These are phyloP conservation scores for Capillidium rhysosporum DNA, from an alignment of 371 early-diverging fungal species.

Conservation along the genomic window DNA sequence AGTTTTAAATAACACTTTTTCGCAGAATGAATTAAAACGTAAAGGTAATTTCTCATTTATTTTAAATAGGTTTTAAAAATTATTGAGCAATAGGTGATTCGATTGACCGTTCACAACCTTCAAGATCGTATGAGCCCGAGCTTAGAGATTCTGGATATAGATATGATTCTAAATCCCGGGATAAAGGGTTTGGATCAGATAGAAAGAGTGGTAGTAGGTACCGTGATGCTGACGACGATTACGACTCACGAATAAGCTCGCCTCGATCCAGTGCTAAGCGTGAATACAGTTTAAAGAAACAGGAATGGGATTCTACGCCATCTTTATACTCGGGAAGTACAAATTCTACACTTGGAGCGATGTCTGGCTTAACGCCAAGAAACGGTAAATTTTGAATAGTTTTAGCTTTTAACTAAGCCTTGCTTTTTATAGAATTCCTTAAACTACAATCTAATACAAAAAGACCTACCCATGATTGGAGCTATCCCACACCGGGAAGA, in stretches of 20 bases:
- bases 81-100: too few relatives aligned
- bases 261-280: neutral
- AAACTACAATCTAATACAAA: constrained; percentile 14
- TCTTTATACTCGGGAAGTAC: constrained; percentile 16
- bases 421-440: constrained; percentile 14
- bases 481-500: constrained; percentile 31
- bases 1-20: neutral
- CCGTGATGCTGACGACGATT: neutral
- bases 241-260: neutral
- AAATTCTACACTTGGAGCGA: constrained; percentile 20
- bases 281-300: constrained; percentile 11
- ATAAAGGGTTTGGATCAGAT: neutral
- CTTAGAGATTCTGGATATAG: too few relatives aligned
- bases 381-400: constrained; percentile 14
- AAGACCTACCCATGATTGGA: constrained; percentile 21
- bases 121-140: too few relatives aligned
- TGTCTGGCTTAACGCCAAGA: constrained; percentile 25
- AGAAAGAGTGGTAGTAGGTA: neutral
- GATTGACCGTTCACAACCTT: too few relatives aligned
- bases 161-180: neutral
- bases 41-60: too few relatives aligned
- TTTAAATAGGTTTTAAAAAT: too few relatives aligned
- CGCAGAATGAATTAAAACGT: too few relatives aligned
- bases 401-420: neutral
- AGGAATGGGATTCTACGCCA: constrained; percentile 40